Evolutionary conservation across 1,139 yeast genomes (phyloP), one percentile per base, ranked within the genome.

Genomic region (Yamadazyma songkhlaensis): DNA sequence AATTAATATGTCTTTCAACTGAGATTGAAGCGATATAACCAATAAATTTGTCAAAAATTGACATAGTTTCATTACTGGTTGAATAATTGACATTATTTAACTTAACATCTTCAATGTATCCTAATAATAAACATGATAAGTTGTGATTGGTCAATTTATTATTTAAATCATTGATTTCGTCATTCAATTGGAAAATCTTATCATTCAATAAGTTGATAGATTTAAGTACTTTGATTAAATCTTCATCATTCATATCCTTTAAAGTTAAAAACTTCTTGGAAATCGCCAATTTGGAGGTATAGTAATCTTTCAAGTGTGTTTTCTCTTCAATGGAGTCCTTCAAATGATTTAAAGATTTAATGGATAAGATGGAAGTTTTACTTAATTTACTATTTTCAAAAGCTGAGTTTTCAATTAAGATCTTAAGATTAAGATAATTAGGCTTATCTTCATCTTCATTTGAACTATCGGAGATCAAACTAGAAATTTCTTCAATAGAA

Each of bases 11-110:
- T 39, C 68, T 62, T 44, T 76, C 79, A 4, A 74, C 82, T 0
- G 84, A 79, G 8, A 68, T 52, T 1, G 81, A 70, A 8, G 77
- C 81, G 15, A 80, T 62, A 41, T 75, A 74, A 1, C 81, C 63
- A 28, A 79, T 66, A 17, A 80, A 52, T 23, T 70, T 67, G 36
- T 80, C 85, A 38, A 72, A 56, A 4, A 45, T 37, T 13, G 34
- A 32, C 14, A 26, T 39, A 8, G 29, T 25, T 4, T 25, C 11
- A 11, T 22, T 13, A 25, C 29, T 40, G 7, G 61, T 48, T 4
- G 60, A 9, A 6, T 17, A 17, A 6, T 17, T 17, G 4, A 25
- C 21, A 15, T 32, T 31, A 13, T 39, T 39, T n/a, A 39, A 28
- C 40, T 57, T 64, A 14, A 71, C 64, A 49, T 71, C 77, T 45